A percentile compares a stretch with the other conserved stretches of the same genome.
Conservation (phyloP, 2,329 filamentous ascomycete species). For the Zasmidium cellare region DNA sequence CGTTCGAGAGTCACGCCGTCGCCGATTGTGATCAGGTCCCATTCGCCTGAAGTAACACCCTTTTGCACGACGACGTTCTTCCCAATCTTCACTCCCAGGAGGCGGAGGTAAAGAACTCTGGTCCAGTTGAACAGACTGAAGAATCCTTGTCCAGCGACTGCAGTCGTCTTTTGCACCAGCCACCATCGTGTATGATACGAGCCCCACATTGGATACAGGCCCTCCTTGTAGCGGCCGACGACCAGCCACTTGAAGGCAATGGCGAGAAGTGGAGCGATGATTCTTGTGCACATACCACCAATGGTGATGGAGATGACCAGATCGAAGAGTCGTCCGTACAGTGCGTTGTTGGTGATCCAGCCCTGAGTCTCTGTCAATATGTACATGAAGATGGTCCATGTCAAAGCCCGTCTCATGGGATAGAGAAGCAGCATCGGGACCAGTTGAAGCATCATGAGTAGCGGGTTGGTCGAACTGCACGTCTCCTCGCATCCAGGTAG, state of each 20-base stretch:
- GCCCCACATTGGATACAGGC: conserved; percentile 62
- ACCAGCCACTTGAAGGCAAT: conserved; percentile 57
- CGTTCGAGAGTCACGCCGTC: conserved; percentile 51
- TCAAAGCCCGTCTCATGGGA: conserved; percentile 52
- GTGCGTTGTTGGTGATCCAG: conserved; percentile 41
- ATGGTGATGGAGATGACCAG: conserved; percentile 49
- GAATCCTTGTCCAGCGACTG: conserved; percentile 50
- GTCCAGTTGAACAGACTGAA: conserved; percentile 45
- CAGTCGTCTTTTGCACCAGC: conserved; percentile 56
- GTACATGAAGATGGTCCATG: conserved; percentile 56
- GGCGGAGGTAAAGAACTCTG: conserved; percentile 49
- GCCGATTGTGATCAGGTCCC: conserved; percentile 57
- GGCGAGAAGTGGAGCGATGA: conserved; percentile 48
- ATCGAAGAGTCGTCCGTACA: conserved; percentile 51
- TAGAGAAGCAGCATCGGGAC: conserved; percentile 52
- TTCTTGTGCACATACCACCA: conserved; percentile 42
- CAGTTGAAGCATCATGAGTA: conserved; percentile 53
- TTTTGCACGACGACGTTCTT: conserved; percentile 50
- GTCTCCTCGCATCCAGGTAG: conserved; percentile 42
- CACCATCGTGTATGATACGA: conserved; percentile 60
- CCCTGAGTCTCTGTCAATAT: conserved; percentile 43
- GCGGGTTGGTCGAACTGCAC: conserved; percentile 52
- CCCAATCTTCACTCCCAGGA: conserved; percentile 57
- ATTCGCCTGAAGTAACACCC: conserved; percentile 53
- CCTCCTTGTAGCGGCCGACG: conserved; percentile 55